Percentiles rank a stretch among this genome's conserved stretches.
phyloP scores from a whole-genome alignment of 2,329 filamentous ascomycete species.

The Fusarium domesticum region DNA sequence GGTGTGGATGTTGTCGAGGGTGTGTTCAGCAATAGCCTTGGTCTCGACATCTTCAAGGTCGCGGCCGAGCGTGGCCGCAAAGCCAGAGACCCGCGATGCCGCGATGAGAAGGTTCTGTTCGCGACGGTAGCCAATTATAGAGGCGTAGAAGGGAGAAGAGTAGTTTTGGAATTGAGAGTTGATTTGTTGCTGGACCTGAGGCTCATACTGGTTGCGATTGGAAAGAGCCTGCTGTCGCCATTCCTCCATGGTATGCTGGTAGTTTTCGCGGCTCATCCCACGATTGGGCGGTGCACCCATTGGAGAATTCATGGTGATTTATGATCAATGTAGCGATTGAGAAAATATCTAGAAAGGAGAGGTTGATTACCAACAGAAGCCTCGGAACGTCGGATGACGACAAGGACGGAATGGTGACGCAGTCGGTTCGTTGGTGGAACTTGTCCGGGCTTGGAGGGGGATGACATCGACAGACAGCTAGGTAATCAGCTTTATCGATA shows the following conservation, averaged over 20 bases:
- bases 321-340: background rate
- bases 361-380: background rate
- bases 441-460: conserved; percentile 1
- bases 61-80: conserved; percentile 31
- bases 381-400: conserved; percentile 18
- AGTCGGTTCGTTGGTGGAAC: conserved; percentile 10
- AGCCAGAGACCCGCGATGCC: conserved; percentile 27
- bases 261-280: conserved; percentile 23
- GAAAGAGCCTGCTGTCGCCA: conserved; percentile 30
- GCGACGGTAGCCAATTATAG: conserved; percentile 29
- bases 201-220: conserved; percentile 31
- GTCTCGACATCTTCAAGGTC: conserved; percentile 37
- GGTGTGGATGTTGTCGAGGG: conserved; percentile 31
- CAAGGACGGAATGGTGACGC: conserved; percentile 25
- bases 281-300: conserved; percentile 22
- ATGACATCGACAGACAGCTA: conserved; percentile 19
- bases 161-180: conserved; percentile 33
- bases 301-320: background rate
- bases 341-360: background rate
- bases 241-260: conserved; percentile 31
- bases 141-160: conserved; percentile 33
- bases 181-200: conserved; percentile 33
- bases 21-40: conserved; percentile 35
- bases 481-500: conserved; percentile 33
- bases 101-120: conserved; percentile 30